Percentiles rank a stretch among this genome's conserved stretches.
Evolutionary conservation across 2,329 filamentous ascomycete species (phyloP).

Genomic region (Thielaviopsis populi): DNA sequence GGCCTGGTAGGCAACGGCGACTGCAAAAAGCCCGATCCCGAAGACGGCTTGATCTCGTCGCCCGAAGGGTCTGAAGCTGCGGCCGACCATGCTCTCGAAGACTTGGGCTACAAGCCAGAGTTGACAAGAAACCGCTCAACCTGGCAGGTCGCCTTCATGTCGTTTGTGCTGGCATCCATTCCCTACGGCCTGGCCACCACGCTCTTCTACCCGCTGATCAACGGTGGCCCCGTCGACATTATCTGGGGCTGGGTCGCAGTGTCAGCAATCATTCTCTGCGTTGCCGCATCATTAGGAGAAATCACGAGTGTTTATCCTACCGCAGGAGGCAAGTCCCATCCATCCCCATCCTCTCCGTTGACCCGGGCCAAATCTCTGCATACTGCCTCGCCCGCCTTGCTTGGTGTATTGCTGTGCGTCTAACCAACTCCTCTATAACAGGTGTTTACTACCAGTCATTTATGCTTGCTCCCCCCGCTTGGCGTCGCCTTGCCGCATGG

Average conservation of each 20-base stretch:
- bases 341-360: neutral
- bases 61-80: slow-evolving; percentile 25
- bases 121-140: slow-evolving; percentile 50
- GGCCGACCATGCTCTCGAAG: slow-evolving; percentile 47
- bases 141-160: slow-evolving; percentile 58
- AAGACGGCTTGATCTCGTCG: slow-evolving; percentile 20
- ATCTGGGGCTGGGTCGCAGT: slow-evolving; percentile 60
- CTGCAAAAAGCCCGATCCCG: slow-evolving; percentile 5
- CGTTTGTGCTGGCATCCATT: slow-evolving; percentile 59
- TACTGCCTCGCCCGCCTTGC: neutral
- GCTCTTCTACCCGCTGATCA: slow-evolving; percentile 49
- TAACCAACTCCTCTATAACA: slow-evolving; percentile 17
- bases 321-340: slow-evolving; percentile 40
- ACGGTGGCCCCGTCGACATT: slow-evolving; percentile 52
- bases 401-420: slow-evolving; percentile 8
- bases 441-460: slow-evolving; percentile 64
- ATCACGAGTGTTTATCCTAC: slow-evolving; percentile 64
- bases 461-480: slow-evolving; percentile 49
- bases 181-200: slow-evolving; percentile 61
- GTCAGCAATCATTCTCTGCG: slow-evolving; percentile 54
- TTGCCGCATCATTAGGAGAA: slow-evolving; percentile 55
- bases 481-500: slow-evolving; percentile 51
- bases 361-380: neutral
- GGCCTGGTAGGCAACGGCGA: neutral
- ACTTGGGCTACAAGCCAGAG: slow-evolving; percentile 52